Evolutionary conservation across 169 alveolate genomes (phyloP).

Genomic region (Eimeria sp.): DNA sequence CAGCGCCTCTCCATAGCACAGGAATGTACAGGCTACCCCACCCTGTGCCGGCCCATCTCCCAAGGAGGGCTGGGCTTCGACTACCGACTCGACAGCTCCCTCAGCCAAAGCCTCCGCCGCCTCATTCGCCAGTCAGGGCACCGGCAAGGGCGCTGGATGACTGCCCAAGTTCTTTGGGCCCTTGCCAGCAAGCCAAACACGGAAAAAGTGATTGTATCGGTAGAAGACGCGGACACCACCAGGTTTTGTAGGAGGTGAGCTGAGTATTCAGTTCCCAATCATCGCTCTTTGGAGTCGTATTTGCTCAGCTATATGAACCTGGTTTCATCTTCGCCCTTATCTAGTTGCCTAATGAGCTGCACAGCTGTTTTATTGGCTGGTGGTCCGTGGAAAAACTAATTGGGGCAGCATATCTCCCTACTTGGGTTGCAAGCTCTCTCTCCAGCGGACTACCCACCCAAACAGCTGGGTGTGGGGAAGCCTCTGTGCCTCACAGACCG

Average conservation of each 20-base stretch:
- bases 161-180: slow-evolving; percentile 73
- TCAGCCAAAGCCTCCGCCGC: slow-evolving; percentile 72
- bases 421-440: neutral
- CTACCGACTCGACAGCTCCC: slow-evolving; percentile 93
- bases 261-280: neutral
- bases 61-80: slow-evolving; percentile 97
- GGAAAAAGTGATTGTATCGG: slow-evolving; percentile 73
- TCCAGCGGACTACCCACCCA: neutral
- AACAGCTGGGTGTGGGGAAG: neutral
- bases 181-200: slow-evolving; percentile 80
- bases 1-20: slow-evolving; percentile 94
- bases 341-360: neutral
- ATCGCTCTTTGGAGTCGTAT: neutral
- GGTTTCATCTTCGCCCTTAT: neutral
- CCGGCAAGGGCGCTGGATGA: slow-evolving; percentile 76
- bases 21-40: slow-evolving; percentile 96
- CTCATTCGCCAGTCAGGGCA: slow-evolving; percentile 78
- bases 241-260: slow-evolving; percentile 74
- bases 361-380: neutral
- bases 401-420: neutral
- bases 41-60: slow-evolving; percentile 92
- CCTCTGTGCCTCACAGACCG: neutral
- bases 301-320: neutral
- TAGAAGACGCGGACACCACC: slow-evolving; percentile 82
- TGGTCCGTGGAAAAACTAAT: neutral